Base-by-base conservation (phyloP, 257 asterid species). In the Cynanchum wilfordii region DNA sequence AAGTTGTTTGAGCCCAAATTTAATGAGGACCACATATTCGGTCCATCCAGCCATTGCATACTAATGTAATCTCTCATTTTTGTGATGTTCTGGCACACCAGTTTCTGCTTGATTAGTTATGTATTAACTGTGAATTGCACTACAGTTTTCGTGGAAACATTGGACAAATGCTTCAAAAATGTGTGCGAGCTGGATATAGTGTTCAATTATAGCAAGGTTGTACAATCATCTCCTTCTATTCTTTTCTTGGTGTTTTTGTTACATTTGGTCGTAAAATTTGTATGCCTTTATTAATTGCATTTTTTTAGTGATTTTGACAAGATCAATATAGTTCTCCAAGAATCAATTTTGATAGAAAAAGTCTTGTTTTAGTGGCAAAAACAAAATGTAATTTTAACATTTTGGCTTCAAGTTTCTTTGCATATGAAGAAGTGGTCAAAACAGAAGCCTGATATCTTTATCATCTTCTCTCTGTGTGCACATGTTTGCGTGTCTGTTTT, bases 81-180 rank as follows among this genome's bases (percentile, higher is more conserved):
- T 24, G 3, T 40, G 27, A 33, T 71, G 30, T 44, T 16, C 29
- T 25, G 54, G 29, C 29, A 22, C 2, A 25, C 7, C 44, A 45
- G 77, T n/a, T 47, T n/a, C 29, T 33, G 45, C 70, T 62, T 49
- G 11, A 11, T 68, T 68, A 3, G 25, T 47, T 47, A 12, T 47
- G 22, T 25, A 2, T 47, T 25, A 15, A 68, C 59, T 16, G 1
- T 15, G 9, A 29, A 62, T 56, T 38, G 47, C 22, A 54, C 30
- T 49, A 57, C 80, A 78, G 82, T 81, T 62, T 75, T 81, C 54
- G 82, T 78, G 64, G 80, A 81, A 75, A 72, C 85, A 22, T 63
- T 81, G 76, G 85, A 81, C 57, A 78, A 72, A 75, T 81, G 74
- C 76, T 81, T 81, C 85, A 81, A 70, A 67, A 67, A 79, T 75